A percentile compares a stretch with the other conserved stretches of the same genome.
phyloP scores from a whole-genome alignment of 2,329 filamentous ascomycete species.

The Ciborinia camelliae region DNA sequence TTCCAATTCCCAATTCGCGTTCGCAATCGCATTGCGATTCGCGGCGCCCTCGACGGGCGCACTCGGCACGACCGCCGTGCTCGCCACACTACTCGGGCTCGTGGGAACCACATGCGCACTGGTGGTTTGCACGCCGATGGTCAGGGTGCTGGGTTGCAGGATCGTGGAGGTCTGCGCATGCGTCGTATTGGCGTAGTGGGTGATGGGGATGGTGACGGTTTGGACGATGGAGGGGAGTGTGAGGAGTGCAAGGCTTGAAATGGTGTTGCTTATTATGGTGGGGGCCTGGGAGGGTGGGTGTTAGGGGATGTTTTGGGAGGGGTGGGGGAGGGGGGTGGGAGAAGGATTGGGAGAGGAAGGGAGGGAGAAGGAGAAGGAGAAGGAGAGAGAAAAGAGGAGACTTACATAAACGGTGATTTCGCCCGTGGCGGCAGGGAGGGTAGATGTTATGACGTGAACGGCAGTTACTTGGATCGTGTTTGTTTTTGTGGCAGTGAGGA shows the following conservation, averaged over 20 bases:
- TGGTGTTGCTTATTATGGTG: slow-evolving; percentile 26
- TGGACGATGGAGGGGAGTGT: slow-evolving; percentile 29
- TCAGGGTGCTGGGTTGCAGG: slow-evolving; percentile 4
- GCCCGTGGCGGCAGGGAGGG: slow-evolving; percentile 28
- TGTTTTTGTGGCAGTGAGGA: slow-evolving; percentile 44
- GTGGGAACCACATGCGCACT: no score
- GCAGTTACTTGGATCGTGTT: slow-evolving; percentile 44
- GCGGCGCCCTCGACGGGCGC: slow-evolving; percentile 29
- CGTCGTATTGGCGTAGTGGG: slow-evolving; percentile 1
- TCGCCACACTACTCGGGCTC: not conserved
- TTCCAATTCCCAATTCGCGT: no score
- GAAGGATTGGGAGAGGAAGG: no score
- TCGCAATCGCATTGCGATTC: no score
- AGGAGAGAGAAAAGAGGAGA: no score
- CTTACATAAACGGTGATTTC: slow-evolving; percentile 26
- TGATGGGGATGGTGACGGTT: slow-evolving; percentile 24
- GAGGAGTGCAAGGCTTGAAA: slow-evolving; percentile 27
- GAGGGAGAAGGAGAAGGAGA: no score
- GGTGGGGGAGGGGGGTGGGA: no score
- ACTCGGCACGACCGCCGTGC: slow-evolving; percentile 16
- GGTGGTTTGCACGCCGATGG: not conserved
- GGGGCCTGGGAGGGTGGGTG: slow-evolving; percentile 8
- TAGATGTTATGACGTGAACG: slow-evolving; percentile 29
- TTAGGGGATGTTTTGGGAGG: slow-evolving; percentile 27
- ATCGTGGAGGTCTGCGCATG: not conserved